Base-by-base conservation (phyloP, 2,329 filamentous ascomycete genomes). In the Calonectria honghensis region DNA sequence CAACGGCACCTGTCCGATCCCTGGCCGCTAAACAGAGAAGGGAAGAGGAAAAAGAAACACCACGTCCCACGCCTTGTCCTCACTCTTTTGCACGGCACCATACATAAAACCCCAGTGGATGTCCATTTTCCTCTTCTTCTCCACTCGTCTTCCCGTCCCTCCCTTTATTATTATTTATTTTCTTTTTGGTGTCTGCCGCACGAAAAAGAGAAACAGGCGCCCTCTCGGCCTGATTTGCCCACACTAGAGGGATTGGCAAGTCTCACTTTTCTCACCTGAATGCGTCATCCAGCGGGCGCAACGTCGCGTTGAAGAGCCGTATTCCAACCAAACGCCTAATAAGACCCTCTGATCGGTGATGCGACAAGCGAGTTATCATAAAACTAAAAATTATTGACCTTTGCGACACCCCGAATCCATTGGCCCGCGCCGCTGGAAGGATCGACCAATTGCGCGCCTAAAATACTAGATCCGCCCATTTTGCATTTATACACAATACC, bases 261-360 rank as follows among this genome's bases (percentile, higher is more conserved):
- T 77, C 59, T 74, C 64, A 77, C 70, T 45, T 65, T 65, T 64
- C 70, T 63, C 67, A 61, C 29, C 67, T 50, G 72, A 61, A 67
- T 73, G 67, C 67, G 72, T 73, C 67, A 66, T 70, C 50, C 51
- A 70, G 72, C 72, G 72, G 72, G 72, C 72, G 72, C 72, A 73
- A 70, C 67, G 67, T 20, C 50, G 29, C 51, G 68, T 35, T 9
- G 32, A 35, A 63, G 57, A 39, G 35, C 57, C 27, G 51, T 41
- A 54, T 51, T 59, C 50, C 67, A 68, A 57, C 39, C 70, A 52
- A 51, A 63, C 29, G 45, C 31, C 51, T 61, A 73, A 70, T 70
- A 70, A 70, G 51, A 52, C 61, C 61, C 24, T 24, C 31, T 45
- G 61, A 24, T 27, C 29, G n/a, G 57, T 39, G 48, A 54, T 39